Evolutionary conservation across 352 stramenopile species (phyloP).

Genomic region (Pythium periplocum): DNA sequence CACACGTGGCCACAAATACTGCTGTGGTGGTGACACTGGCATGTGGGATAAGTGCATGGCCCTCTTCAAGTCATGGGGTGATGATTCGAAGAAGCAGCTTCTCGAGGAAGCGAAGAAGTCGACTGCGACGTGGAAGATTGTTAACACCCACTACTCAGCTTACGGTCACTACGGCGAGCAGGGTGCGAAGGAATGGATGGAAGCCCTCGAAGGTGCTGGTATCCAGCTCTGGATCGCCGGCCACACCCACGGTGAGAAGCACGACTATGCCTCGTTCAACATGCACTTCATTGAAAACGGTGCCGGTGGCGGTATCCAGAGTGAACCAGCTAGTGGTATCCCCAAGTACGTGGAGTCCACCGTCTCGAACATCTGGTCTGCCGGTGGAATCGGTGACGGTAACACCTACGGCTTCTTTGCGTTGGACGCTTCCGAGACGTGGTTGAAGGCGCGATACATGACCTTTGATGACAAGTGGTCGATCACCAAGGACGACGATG

Average conservation of each 20-base stretch:
- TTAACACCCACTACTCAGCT: constrained; percentile 37
- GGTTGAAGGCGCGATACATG: constrained; percentile 33
- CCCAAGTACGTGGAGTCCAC: constrained; percentile 10
- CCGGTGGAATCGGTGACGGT: constrained; percentile 15
- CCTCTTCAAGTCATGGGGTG: constrained; percentile 26
- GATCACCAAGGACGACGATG: constrained; percentile 20
- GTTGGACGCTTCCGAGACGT: constrained; percentile 22
- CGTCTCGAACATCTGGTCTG: constrained; percentile 24
- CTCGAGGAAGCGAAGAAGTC: constrained; percentile 24
- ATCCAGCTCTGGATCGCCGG: constrained; percentile 28
- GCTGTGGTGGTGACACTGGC: constrained; percentile 19
- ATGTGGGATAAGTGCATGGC: constrained; percentile 34
- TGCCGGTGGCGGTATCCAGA: constrained; percentile 32
- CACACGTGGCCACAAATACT: constrained; percentile 22
- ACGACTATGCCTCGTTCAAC: constrained; percentile 22
- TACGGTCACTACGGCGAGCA: constrained; percentile 26
- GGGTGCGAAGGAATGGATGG: constrained; percentile 18
- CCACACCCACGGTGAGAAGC: constrained; percentile 35
- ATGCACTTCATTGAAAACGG: constrained; percentile 41
- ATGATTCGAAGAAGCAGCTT: constrained; percentile 21
- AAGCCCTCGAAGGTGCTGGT: constrained; percentile 9
- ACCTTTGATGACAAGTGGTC: constrained; percentile 36
- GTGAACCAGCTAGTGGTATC: constrained; percentile 22
- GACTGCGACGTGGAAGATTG: constrained; percentile 37
- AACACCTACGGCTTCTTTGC: constrained; percentile 38